Base-by-base conservation (phyloP, 148 eudicot species). In the Chenopodium album region DNA sequence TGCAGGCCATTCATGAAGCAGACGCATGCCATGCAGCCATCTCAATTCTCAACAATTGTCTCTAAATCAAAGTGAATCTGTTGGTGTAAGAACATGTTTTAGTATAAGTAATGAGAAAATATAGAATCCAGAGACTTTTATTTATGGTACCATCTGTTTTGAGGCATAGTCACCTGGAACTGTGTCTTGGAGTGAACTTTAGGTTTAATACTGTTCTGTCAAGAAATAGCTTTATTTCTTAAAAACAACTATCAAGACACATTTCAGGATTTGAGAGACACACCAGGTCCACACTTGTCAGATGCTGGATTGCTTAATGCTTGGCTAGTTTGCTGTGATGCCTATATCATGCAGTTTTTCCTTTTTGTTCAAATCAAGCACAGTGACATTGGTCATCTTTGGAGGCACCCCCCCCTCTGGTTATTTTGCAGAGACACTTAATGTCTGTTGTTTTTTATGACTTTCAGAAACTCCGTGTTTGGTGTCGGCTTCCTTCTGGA, bases 381-480 rank as follows among this genome's bases (percentile, higher is more conserved):
- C 29, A 56, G 26, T 59, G 31, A 34, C 64, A 16, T 9, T 9
- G 52, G 12, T 12, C 12, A 59, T 59, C 52, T 54, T 66, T 81
- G 79, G 44, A 32, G 68, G 73, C 28, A 3, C 3, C 37, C 37
- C 5, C 37, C 37, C 37, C 37, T 28, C 19, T 20, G 23, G 2
- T 48, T 71, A 17, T 70, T 72, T 74, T 46, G 9, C 79, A 74
- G 23, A 46, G 62, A 78, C 16, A 47, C 73, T 87, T 67, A 80
- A 68, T 74, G 62, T 78, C 65, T 14, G 17, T 10, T 70, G 29
- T 28, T 64, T 84, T 44, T 68, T 34, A 34, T 34, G 4, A 34
- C 5, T 83, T 86, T 83, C 92, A 96, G 99, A 94, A 90, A 90
- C 98, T 94, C 74, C 88, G 89, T 76, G 90, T 91, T 59, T 96